These are phyloP conservation scores for Magnusiomyces sp. DNA, from an alignment of 1,139 yeast species.

Conservation along the genomic window DNA sequence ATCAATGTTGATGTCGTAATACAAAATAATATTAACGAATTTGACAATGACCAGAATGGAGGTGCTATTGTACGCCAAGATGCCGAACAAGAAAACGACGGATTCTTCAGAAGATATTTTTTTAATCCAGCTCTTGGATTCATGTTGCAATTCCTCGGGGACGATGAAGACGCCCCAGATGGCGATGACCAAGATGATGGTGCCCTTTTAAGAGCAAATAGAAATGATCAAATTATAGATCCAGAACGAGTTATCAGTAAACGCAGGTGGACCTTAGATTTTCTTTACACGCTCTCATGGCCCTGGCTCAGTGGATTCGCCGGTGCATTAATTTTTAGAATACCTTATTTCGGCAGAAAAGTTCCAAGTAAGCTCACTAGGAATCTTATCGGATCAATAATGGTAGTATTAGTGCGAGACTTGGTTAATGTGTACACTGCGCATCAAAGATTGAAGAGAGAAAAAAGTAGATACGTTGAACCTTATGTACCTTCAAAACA, in stretches of 20 bases:
- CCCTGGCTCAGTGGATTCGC: background rate
- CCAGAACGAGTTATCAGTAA: background rate
- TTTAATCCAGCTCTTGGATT: background rate
- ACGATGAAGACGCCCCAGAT: background rate
- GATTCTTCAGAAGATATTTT: conserved; percentile 2
- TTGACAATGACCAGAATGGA: background rate
- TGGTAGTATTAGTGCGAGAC: background rate
- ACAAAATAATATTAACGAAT: conserved; percentile 4
- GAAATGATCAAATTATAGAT: background rate
- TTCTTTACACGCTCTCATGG: background rate
- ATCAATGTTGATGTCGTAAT: conserved; percentile 13
- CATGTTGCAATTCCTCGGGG: background rate
- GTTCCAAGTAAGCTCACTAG: background rate
- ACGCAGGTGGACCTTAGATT: background rate
- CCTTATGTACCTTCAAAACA: background rate
- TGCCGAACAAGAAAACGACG: conserved; percentile 3
- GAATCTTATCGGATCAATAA: background rate
- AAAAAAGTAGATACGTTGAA: conserved; percentile 20
- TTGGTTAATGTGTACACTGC: background rate
- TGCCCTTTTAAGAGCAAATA: background rate
- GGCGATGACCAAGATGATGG: background rate
- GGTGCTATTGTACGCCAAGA: background rate
- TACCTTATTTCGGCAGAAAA: background rate
- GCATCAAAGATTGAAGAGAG: conserved; percentile 16
- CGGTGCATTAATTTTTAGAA: background rate